Conservation (phyloP, 202 grass and related monocot genomes). For the Schoenoplectus triqueter region DNA sequence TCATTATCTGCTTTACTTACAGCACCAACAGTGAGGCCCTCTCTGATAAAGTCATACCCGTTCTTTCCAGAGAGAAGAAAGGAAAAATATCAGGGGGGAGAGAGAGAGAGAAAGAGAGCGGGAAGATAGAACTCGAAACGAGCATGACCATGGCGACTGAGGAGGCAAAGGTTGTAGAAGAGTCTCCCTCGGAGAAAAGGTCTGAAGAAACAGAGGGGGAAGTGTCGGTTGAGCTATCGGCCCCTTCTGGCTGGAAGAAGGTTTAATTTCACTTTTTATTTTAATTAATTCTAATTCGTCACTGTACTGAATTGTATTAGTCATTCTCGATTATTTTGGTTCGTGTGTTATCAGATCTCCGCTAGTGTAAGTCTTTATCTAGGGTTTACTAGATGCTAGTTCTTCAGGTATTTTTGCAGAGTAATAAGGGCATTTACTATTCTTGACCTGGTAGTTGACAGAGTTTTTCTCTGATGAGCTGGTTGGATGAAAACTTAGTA, state of each 20-base stretch:
- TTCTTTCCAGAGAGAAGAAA: background rate
- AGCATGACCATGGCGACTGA: conserved; percentile 46
- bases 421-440: conserved; percentile 27
- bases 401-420: conserved; percentile 19
- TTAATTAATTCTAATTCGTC: background rate
- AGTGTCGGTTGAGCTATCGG: conserved; percentile 72
- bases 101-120: conserved; percentile 25
- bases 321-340: conserved; percentile 5
- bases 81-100: background rate
- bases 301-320: background rate
- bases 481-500: conserved; percentile 18
- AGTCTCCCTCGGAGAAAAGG: conserved; percentile 13
- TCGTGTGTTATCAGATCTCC: background rate
- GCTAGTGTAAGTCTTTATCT: conserved; percentile 21
- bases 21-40: background rate
- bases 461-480: background rate
- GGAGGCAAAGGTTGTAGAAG: conserved; percentile 22
- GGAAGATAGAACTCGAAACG: conserved; percentile 35
- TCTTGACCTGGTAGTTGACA: background rate
- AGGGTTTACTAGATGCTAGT: conserved; percentile 33
- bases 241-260: conserved; percentile 85
- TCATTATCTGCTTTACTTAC: background rate
- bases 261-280: conserved; percentile 37
- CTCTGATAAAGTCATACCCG: background rate
- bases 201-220: conserved; percentile 40